Conservation (phyloP, 2,329 filamentous ascomycete genomes). For the Fusarium sp. region DNA sequence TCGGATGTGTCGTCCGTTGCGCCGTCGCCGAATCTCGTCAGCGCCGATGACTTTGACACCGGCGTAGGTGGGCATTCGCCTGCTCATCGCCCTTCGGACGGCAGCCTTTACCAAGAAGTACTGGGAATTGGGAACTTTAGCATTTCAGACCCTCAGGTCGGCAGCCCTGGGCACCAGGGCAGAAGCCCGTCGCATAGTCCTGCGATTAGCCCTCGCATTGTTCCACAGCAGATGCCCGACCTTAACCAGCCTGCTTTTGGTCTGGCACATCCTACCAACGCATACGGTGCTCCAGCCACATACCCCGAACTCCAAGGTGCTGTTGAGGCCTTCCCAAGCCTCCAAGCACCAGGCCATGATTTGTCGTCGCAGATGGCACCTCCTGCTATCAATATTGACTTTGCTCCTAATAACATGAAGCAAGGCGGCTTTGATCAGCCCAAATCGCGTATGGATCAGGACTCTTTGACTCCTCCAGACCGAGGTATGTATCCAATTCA, state of each 20-base stretch:
- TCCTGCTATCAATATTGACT: conserved; percentile 95
- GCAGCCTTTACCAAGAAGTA: conserved; percentile 79
- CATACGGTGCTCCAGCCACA: conserved; percentile 50
- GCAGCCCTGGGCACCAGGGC: conserved; percentile 75
- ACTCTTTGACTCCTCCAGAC: conserved; percentile 86
- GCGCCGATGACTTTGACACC: conserved; percentile 83
- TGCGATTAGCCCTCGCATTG: conserved; percentile 72
- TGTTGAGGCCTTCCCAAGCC: conserved; percentile 64
- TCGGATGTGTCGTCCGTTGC: conserved; percentile 90
- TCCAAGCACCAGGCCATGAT: conserved; percentile 65
- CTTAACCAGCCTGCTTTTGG: conserved; percentile 61
- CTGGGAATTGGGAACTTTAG: conserved; percentile 84
- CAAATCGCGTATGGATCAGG: conserved; percentile 75
- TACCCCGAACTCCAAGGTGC: conserved; percentile 53
- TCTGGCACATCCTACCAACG: conserved; percentile 54
- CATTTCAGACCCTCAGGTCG: conserved; percentile 76
- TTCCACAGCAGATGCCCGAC: conserved; percentile 67
- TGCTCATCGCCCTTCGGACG: conserved; percentile 79
- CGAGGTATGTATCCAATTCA: conserved; percentile 60
- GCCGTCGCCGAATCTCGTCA: conserved; percentile 83
- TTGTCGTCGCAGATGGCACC: conserved; percentile 81
- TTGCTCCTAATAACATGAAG: conserved; percentile 77
- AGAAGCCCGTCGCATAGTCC: conserved; percentile 84
- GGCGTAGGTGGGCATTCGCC: conserved; percentile 80
- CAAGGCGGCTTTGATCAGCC: conserved; percentile 56